These are phyloP conservation scores for Aspergillus melleus DNA, from an alignment of 2,329 filamentous ascomycete species.

Conservation along the genomic window DNA sequence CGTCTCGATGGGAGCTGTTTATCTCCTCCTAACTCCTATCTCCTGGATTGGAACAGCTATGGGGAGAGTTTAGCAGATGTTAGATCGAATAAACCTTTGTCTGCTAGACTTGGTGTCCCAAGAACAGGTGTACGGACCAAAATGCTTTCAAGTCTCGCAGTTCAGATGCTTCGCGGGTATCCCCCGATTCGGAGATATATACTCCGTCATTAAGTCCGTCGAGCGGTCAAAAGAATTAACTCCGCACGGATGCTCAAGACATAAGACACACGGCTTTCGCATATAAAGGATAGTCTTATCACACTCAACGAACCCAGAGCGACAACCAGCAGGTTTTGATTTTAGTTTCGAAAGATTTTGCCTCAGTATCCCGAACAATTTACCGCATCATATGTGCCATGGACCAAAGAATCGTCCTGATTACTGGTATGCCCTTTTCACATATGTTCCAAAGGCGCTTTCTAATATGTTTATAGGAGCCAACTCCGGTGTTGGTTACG, in stretches of 20 bases:
- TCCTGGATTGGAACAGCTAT: background rate
- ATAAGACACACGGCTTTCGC: too few relatives aligned
- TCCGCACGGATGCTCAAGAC: too few relatives aligned
- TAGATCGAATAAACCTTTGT: too few relatives aligned
- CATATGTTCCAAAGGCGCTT: background rate
- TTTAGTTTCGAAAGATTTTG: too few relatives aligned
- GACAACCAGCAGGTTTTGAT: too few relatives aligned
- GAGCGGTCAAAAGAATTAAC: too few relatives aligned
- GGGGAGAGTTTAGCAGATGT: background rate
- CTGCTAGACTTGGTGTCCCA: too few relatives aligned
- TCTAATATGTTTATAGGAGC: slow-evolving; percentile 10
- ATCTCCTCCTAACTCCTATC: background rate
- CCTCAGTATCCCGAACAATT: too few relatives aligned
- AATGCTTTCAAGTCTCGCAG: too few relatives aligned
- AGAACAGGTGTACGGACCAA: too few relatives aligned
- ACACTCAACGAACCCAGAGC: too few relatives aligned
- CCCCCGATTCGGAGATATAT: background rate
- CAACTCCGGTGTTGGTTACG: slow-evolving; percentile 21
- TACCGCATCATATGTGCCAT: background rate
- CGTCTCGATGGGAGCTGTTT: background rate
- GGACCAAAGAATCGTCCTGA: background rate
- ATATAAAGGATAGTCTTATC: too few relatives aligned
- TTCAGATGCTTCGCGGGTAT: background rate
- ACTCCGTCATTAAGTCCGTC: background rate
- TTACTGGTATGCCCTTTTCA: background rate